Percentiles rank a stretch among this genome's conserved stretches.
Conservation (phyloP, 805 yeast genomes). For the Yamadazyma sp. region DNA sequence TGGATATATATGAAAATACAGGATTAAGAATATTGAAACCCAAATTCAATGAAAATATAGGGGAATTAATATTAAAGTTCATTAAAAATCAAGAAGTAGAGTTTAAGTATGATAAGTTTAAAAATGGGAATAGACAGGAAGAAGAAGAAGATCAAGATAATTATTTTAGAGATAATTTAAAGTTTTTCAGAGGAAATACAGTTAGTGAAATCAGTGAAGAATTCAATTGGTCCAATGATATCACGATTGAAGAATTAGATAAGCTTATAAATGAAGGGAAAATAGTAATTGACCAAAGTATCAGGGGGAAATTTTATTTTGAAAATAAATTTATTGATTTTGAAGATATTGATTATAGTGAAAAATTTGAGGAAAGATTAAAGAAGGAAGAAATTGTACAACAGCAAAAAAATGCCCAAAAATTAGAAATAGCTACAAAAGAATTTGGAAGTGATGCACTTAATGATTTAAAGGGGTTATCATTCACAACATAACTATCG, state of each 20-base stretch:
- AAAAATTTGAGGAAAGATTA: conserved; percentile 4
- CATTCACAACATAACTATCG: too few relatives aligned
- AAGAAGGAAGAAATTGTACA: conserved; percentile 5
- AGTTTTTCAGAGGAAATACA: conserved; percentile 31
- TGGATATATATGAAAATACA: conserved; percentile 30
- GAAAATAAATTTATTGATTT: conserved; percentile 33
- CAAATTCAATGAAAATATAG: conserved; percentile 19
- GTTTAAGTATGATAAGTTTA: conserved; percentile 23
- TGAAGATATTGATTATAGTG: background rate
- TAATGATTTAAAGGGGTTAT: conserved; percentile 13
- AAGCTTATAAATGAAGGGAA: conserved; percentile 54
- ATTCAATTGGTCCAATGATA: conserved; percentile 65
- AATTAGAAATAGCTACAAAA: conserved; percentile 6
- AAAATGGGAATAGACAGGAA: conserved; percentile 15
- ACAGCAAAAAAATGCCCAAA: conserved; percentile 4
- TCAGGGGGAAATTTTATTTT: conserved; percentile 64
- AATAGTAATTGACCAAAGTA: conserved; percentile 64
- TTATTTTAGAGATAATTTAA: conserved; percentile 16
- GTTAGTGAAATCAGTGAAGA: conserved; percentile 42
- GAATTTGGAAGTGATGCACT: conserved; percentile 11
- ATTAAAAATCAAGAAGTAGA: conserved; percentile 21
- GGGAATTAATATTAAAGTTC: conserved; percentile 23
- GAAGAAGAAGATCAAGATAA: conserved; percentile 15
- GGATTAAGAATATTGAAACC: conserved; percentile 34
- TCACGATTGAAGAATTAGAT: conserved; percentile 63